A percentile compares a stretch with the other conserved stretches of the same genome.
These are phyloP conservation scores for Sarcodon sp. DNA, from an alignment of 768 basidiomycete species.

Conservation along the genomic window DNA sequence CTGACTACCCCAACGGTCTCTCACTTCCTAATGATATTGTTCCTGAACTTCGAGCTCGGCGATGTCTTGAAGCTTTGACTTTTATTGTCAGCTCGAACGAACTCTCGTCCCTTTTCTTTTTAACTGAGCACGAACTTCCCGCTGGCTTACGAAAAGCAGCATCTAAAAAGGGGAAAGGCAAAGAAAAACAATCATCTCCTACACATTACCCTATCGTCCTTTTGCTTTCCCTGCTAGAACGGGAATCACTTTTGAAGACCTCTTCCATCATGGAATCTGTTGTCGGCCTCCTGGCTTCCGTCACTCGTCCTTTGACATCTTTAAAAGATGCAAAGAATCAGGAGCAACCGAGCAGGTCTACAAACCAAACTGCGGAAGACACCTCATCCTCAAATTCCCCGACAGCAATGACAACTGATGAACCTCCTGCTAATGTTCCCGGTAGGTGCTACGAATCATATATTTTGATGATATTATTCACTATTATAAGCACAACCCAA, in stretches of 20 bases:
- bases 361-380: slow-evolving; percentile 8
- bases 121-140: slow-evolving; percentile 88
- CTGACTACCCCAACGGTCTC: slow-evolving; percentile 38
- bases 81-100: slow-evolving; percentile 84
- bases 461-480: background rate
- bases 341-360: background rate
- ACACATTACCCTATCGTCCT: slow-evolving; percentile 88
- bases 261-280: slow-evolving; percentile 90
- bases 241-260: slow-evolving; percentile 74
- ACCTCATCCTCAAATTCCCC: slow-evolving; percentile 9
- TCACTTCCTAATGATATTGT: slow-evolving; percentile 60
- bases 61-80: slow-evolving; percentile 83
- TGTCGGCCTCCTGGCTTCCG: slow-evolving; percentile 74
- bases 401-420: slow-evolving; percentile 9
- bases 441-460: background rate
- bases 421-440: slow-evolving; percentile 2
- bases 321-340: slow-evolving; percentile 39
- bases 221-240: slow-evolving; percentile 77
- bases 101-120: slow-evolving; percentile 80
- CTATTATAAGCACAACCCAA: background rate
- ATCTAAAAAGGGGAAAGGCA: slow-evolving; percentile 88
- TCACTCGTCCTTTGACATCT: slow-evolving; percentile 71
- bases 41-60: slow-evolving; percentile 88
- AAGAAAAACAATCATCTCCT: slow-evolving; percentile 73
- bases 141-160: slow-evolving; percentile 55